A percentile compares a stretch with the other conserved stretches of the same genome.
phyloP scores from a whole-genome alignment of 345 rosid species.

The Citrus reticulata region DNA sequence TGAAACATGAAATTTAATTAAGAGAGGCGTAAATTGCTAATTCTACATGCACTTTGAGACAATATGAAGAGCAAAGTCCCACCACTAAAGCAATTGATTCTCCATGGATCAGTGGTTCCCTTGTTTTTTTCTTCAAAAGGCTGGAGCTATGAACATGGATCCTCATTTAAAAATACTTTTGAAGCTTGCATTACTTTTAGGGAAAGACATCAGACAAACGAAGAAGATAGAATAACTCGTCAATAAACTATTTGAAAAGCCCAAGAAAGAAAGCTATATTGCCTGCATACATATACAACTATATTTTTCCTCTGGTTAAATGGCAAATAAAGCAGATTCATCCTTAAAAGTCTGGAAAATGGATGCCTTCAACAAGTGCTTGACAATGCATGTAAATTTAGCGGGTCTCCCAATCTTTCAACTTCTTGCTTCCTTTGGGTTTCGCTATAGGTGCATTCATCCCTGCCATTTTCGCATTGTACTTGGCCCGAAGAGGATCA shows the following conservation, averaged over 20 bases:
- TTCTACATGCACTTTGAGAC: background rate
- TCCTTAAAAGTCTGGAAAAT: background rate
- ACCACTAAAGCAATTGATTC: background rate
- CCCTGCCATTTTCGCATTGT: conserved; percentile 74
- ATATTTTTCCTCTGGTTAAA: background rate
- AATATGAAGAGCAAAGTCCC: background rate
- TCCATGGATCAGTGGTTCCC: too few species aligned
- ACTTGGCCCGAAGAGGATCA: conserved; percentile 70
- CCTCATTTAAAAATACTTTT: background rate
- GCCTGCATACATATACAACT: background rate
- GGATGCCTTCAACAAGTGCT: background rate
- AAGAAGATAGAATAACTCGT: background rate
- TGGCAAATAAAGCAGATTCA: background rate
- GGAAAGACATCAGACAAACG: background rate
- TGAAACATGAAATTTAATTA: too few species aligned
- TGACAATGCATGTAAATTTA: background rate
- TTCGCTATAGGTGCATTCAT: conserved; percentile 55
- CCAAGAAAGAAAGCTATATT: background rate
- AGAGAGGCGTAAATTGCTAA: background rate
- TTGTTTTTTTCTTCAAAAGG: background rate
- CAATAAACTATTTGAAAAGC: background rate
- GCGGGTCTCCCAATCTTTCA: conserved; percentile 4
- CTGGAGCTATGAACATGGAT: background rate
- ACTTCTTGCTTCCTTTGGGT: conserved; percentile 75
- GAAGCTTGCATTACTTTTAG: background rate